Evolutionary conservation across 495 filamentous ascomycete species (phyloP).

Genomic region (Bacidia gigantensis): DNA sequence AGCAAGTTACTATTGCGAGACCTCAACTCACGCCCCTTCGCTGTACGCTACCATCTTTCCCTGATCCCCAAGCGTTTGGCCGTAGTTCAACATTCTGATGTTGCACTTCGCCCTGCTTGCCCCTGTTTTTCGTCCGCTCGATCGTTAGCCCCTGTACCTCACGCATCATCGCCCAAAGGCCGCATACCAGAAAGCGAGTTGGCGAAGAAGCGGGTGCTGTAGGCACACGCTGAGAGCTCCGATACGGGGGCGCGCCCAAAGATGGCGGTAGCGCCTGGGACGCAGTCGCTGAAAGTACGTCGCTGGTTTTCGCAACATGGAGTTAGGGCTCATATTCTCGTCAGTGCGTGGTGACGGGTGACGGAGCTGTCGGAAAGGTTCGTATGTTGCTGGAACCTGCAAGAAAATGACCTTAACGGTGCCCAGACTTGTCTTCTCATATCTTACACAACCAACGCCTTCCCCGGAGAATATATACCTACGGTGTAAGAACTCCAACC

Average conservation of each 20-base stretch:
- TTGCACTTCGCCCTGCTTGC: too few species aligned
- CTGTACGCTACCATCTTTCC: too few species aligned
- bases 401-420: constrained; percentile 10
- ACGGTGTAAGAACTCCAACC: constrained; percentile 68
- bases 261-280: constrained; percentile 54
- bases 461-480: constrained; percentile 97
- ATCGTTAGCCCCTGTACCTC: too few species aligned
- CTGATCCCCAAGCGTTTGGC: too few species aligned
- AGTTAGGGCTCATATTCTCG: constrained; percentile 19
- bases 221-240: too few species aligned
- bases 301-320: neutral
- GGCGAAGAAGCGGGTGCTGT: neutral
- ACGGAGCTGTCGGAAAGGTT: constrained; percentile 97
- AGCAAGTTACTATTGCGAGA: too few species aligned
- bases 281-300: constrained; percentile 60
- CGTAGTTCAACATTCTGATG: too few species aligned
- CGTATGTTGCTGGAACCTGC: constrained; percentile 17
- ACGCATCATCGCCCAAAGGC: neutral
- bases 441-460: constrained; percentile 97
- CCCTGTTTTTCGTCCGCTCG: too few species aligned
- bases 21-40: too few species aligned
- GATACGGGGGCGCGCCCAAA: neutral
- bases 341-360: constrained; percentile 95
- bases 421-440: constrained; percentile 92
- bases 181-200: neutral